Base-by-base conservation (phyloP, 2,329 filamentous ascomycete genomes). In the Paecilomyces variotii region DNA sequence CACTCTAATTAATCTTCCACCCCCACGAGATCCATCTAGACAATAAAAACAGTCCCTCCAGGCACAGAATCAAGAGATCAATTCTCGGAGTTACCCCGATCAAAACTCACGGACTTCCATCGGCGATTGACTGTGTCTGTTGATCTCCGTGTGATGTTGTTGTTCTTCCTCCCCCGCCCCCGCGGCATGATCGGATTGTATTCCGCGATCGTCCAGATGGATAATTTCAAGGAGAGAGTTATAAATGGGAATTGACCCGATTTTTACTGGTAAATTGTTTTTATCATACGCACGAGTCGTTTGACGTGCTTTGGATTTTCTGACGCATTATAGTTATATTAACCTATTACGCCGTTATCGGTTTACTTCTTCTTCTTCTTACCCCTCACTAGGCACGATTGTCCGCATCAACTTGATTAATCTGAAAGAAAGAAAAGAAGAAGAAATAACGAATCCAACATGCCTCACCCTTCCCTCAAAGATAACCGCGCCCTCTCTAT, bases 401-500 rank as follows among this genome's bases (percentile, higher is more conserved):
- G n/a, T 45, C 14, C 19, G 19, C 1, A 19, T 19, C 19, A 19
- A 19, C 19, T 19, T 19, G 19, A 19, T 19, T 19, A 9, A 39
- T 4, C 5, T 19, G 14, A 7, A n/a, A 19, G 19, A 19, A 45
- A 45, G 35, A 45, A n/a, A 45, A 45, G n/a, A 45, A 5, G 7
- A 32, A 32, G 30, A 32, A 7, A 10, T 32, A 32, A 7, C 4
- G 11, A 10, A 59, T 54, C 56, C 60, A 70, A 61, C 26, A 76
- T 76, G 73, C 57, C 63, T 24, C 71, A 70, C 53, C 74, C 73
- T 63, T 65, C 74, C 55, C 70, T 78, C 62, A 66, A 74, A 63
- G 61, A 76, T 62, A 83, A 84, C 70, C 78, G 80, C 68, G 79
- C 80, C 59, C 76, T 83, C 71, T 69, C 76, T 67, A 85, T 87